These are phyloP conservation scores for Brassica hybrid DNA, from an alignment of 441 rosid genomes.

Conservation along the genomic window DNA sequence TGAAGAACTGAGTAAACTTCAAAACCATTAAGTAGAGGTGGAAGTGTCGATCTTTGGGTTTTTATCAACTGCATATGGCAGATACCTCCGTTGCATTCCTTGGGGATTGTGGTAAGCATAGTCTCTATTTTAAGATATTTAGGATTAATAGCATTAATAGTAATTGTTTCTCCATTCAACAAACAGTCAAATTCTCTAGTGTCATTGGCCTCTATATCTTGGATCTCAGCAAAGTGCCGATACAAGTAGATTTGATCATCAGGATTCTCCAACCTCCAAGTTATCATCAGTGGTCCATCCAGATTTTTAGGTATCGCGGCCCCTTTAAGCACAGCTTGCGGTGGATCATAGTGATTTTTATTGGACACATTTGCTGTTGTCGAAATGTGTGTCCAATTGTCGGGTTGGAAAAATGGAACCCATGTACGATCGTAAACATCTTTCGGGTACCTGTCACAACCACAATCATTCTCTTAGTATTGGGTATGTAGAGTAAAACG, in stretches of 20 bases:
- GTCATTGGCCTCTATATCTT: slow-evolving; percentile 31
- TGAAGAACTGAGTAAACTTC: slow-evolving; percentile 48
- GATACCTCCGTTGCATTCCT: slow-evolving; percentile 15
- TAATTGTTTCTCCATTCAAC: slow-evolving; percentile 29
- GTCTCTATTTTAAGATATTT: slow-evolving; percentile 24
- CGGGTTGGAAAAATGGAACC: slow-evolving; percentile 17
- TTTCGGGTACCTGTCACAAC: slow-evolving; percentile 40
- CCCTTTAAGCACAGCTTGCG: slow-evolving; percentile 35
- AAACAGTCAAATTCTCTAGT: slow-evolving; percentile 32
- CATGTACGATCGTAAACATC: slow-evolving; percentile 51
- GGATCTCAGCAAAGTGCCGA: slow-evolving; percentile 46
- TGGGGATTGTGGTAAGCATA: slow-evolving; percentile 20
- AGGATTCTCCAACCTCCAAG: slow-evolving; percentile 10
- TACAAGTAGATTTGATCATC: slow-evolving; percentile 30
- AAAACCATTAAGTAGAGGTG: slow-evolving; percentile 46
- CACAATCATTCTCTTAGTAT: neutral
- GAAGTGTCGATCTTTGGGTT: slow-evolving; percentile 44
- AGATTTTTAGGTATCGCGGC: slow-evolving; percentile 32
- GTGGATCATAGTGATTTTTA: slow-evolving; percentile 30
- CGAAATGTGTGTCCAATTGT: slow-evolving; percentile 18
- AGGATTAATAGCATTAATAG: neutral
- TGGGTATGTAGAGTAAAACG: neutral
- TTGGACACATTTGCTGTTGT: slow-evolving; percentile 25
- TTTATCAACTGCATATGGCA: slow-evolving; percentile 32
- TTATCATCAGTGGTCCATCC: neutral